Percentiles rank a stretch among this genome's conserved stretches.
Evolutionary conservation across 495 filamentous ascomycete genomes (phyloP).

Genomic region (Bacidia gigantensis): DNA sequence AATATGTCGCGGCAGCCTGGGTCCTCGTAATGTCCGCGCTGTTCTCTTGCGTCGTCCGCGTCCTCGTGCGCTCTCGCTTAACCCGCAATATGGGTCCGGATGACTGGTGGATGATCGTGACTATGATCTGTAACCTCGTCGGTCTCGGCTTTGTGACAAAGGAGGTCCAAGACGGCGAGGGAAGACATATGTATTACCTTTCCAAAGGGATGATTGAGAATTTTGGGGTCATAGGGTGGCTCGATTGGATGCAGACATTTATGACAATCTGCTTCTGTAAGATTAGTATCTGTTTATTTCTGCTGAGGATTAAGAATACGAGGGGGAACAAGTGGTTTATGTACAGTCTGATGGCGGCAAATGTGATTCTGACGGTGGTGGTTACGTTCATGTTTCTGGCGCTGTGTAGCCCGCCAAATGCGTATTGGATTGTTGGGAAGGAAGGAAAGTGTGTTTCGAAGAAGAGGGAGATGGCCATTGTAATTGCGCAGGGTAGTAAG

Average conservation of each 20-base stretch:
- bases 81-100: slow-evolving; percentile 11
- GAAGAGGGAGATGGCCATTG: slow-evolving; percentile 1
- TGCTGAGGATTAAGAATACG: slow-evolving; percentile 8
- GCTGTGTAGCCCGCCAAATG: slow-evolving; percentile 7
- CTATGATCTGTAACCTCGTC: slow-evolving; percentile 3
- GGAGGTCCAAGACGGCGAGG: slow-evolving; percentile 4
- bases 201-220: neutral
- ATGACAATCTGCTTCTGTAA: slow-evolving; percentile 12
- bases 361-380: slow-evolving; percentile 3
- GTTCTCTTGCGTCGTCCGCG: slow-evolving; percentile 3
- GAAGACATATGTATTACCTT: slow-evolving; percentile 11
- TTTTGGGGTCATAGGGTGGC: slow-evolving; percentile 6
- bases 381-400: slow-evolving; percentile 3
- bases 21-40: slow-evolving; percentile 3
- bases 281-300: slow-evolving; percentile 10
- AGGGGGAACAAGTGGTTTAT: slow-evolving; percentile 1
- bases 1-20: neutral
- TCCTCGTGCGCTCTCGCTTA: slow-evolving; percentile 4
- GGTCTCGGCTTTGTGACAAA: slow-evolving; percentile 6
- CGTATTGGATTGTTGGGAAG: slow-evolving; percentile 9
- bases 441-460: slow-evolving; percentile 5
- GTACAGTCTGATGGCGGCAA: slow-evolving; percentile 1
- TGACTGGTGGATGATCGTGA: slow-evolving; percentile 10
- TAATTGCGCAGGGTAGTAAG: slow-evolving; percentile 11
- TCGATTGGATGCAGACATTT: slow-evolving; percentile 14